These are phyloP conservation scores for Starmerella floris DNA, from an alignment of 805 yeast genomes.

Conservation along the genomic window DNA sequence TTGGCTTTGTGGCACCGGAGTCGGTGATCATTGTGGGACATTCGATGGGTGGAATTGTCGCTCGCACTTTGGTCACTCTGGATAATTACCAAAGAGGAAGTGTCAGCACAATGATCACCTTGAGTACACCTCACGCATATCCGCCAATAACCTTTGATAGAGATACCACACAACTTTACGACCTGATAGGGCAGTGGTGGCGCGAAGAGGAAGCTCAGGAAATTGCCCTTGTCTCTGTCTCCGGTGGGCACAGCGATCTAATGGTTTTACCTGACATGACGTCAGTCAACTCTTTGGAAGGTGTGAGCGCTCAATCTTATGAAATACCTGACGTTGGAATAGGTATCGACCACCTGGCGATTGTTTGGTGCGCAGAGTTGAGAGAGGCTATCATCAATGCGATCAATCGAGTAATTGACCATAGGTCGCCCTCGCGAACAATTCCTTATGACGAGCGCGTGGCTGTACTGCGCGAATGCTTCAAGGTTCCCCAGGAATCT, in stretches of 20 bases:
- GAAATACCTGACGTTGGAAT: slow-evolving; percentile 90
- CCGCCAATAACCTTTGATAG: slow-evolving; percentile 92
- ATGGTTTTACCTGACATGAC: slow-evolving; percentile 87
- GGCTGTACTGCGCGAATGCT: slow-evolving; percentile 21
- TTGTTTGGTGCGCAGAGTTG: slow-evolving; percentile 91
- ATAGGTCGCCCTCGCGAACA: slow-evolving; percentile 33
- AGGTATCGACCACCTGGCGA: slow-evolving; percentile 84
- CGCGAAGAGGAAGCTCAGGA: slow-evolving; percentile 33
- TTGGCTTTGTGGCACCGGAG: slow-evolving; percentile 30
- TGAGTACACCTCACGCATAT: slow-evolving; percentile 84
- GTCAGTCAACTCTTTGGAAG: slow-evolving; percentile 57
- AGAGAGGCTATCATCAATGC: slow-evolving; percentile 48
- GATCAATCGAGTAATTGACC: slow-evolving; percentile 48
- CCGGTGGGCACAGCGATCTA: slow-evolving; percentile 74
- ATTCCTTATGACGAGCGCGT: slow-evolving; percentile 43
- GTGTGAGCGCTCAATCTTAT: slow-evolving; percentile 70
- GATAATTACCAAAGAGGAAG: slow-evolving; percentile 61
- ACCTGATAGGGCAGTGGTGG: slow-evolving; percentile 72
- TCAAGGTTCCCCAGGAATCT: neutral
- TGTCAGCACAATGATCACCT: slow-evolving; percentile 69
- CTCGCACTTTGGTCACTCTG: slow-evolving; percentile 68
- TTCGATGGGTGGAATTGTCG: slow-evolving; percentile 96
- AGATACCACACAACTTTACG: slow-evolving; percentile 62
- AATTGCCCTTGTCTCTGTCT: slow-evolving; percentile 65
- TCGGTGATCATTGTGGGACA: slow-evolving; percentile 78